phyloP scores from a whole-genome alignment of 306 rosid species.

The Corylus avellana region DNA sequence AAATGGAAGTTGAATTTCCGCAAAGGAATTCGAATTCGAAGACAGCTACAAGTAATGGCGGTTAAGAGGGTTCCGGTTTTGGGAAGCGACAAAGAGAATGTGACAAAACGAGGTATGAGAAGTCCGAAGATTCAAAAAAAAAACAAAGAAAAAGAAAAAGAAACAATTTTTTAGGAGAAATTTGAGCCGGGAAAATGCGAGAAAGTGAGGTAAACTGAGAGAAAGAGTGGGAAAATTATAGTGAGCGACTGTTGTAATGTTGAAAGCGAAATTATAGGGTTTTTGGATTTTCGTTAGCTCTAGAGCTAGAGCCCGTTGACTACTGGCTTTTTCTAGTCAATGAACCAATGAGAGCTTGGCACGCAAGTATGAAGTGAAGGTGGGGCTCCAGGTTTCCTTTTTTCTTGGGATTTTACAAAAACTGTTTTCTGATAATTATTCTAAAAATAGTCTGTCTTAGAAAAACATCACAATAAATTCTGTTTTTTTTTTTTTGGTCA shows the following conservation, averaged over 20 bases:
- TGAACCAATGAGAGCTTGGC: constrained; percentile 1
- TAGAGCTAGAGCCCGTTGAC: background rate
- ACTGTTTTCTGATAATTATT: too few species aligned
- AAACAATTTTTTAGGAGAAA: constrained; percentile 19
- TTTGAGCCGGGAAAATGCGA: constrained; percentile 53
- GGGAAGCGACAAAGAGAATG: constrained; percentile 11
- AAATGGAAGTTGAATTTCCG: background rate
- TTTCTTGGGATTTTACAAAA: background rate
- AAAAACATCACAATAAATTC: too few species aligned
- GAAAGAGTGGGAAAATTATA: constrained; percentile 17
- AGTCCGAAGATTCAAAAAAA: constrained; percentile 19
- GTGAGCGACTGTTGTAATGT: constrained; percentile 4
- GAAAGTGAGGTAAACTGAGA: constrained; percentile 35
- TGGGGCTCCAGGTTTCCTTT: background rate
- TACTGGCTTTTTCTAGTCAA: constrained; percentile 6
- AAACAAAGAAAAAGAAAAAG: background rate
- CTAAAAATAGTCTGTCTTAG: too few species aligned
- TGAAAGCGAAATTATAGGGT: constrained; percentile 1
- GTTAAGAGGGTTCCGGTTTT: background rate
- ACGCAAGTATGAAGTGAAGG: background rate
- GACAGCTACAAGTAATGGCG: constrained; percentile 10
- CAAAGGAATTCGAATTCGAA: background rate
- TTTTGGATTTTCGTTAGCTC: background rate
- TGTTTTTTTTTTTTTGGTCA: too few species aligned
- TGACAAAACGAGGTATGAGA: constrained; percentile 3